A percentile compares a stretch with the other conserved stretches of the same genome.
These are phyloP conservation scores for Ascochyta pisi DNA, from an alignment of 2,329 filamentous ascomycete genomes.

Conservation along the genomic window DNA sequence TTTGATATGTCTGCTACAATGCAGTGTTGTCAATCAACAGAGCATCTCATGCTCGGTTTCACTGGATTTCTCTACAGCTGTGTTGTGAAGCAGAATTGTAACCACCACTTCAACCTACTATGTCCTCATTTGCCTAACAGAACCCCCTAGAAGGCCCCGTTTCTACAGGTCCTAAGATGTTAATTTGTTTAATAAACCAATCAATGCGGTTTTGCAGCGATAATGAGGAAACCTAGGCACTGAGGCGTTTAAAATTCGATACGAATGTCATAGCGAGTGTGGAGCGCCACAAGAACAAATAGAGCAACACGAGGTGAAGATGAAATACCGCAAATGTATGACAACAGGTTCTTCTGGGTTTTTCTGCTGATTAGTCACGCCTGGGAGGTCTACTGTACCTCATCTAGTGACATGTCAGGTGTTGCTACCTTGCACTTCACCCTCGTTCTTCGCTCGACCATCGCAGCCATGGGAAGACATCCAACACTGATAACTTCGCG, in stretches of 20 bases:
- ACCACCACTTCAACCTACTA: no score
- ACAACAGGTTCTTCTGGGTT: conserved; percentile 49
- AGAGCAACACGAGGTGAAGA: conserved; percentile 52
- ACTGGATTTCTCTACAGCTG: no score
- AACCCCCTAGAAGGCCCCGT: no score
- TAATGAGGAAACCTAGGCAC: conserved; percentile 36
- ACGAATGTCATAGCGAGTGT: conserved; percentile 32
- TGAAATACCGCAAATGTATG: conserved; percentile 44
- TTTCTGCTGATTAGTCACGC: conserved; percentile 41
- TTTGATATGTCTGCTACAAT: conserved; percentile 53
- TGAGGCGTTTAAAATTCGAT: conserved; percentile 39
- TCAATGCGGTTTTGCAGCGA: conserved; percentile 42
- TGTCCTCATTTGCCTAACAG: no score
- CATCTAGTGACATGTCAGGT: conserved; percentile 3
- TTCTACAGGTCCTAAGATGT: no score
- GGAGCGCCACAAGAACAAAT: conserved; percentile 48
- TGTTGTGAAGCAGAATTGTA: no score
- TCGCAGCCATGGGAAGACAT: conserved; percentile 49
- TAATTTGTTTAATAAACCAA: no score
- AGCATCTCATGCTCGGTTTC: no score
- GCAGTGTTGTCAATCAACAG: no score
- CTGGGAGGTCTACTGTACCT: background rate
- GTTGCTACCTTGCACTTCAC: conserved; percentile 31
- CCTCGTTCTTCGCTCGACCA: conserved; percentile 50
- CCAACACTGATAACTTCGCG: conserved; percentile 51